Percentiles rank a stretch among this genome's conserved stretches.
phyloP scores from a whole-genome alignment of 805 yeast species.

The Candida peoriensis region DNA sequence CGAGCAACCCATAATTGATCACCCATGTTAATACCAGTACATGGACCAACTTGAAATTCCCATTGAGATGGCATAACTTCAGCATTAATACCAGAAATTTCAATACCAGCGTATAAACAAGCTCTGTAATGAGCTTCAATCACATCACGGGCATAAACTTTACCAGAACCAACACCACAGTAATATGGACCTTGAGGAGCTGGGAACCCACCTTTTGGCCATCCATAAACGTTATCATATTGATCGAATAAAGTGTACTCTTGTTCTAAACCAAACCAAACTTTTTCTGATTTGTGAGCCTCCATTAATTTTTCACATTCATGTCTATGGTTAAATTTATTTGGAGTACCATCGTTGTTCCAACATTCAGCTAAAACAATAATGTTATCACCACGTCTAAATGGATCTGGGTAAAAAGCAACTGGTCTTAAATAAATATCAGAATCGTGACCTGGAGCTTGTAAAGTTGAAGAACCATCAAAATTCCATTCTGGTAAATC shows the following conservation, averaged over 20 bases:
- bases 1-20: constrained; percentile 97
- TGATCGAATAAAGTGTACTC: constrained; percentile 96
- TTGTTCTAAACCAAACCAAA: constrained; percentile 99
- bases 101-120: constrained; percentile 87
- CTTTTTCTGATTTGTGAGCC: constrained; percentile 77
- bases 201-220: constrained; percentile 99
- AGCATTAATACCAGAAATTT: constrained; percentile 95
- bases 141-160: constrained; percentile 95
- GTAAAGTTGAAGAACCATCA: constrained; percentile 97
- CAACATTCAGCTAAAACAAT: constrained; percentile 94
- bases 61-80: constrained; percentile 99
- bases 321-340: constrained; percentile 97
- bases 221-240: constrained; percentile 85
- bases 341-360: constrained; percentile 98
- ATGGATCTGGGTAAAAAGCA: constrained; percentile 92
- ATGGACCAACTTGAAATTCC: constrained; percentile 99
- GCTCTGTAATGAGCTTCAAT: constrained; percentile 99
- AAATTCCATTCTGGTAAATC: constrained; percentile 99
- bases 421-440: constrained; percentile 95
- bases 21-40: constrained; percentile 94
- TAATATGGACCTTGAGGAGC: constrained; percentile 99
- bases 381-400: constrained; percentile 96
- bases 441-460: constrained; percentile 97
- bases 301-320: constrained; percentile 93
- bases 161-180: constrained; percentile 99